phyloP scores from a whole-genome alignment of 176 grass and related monocot genomes.

The Bonia amplexicaulis region DNA sequence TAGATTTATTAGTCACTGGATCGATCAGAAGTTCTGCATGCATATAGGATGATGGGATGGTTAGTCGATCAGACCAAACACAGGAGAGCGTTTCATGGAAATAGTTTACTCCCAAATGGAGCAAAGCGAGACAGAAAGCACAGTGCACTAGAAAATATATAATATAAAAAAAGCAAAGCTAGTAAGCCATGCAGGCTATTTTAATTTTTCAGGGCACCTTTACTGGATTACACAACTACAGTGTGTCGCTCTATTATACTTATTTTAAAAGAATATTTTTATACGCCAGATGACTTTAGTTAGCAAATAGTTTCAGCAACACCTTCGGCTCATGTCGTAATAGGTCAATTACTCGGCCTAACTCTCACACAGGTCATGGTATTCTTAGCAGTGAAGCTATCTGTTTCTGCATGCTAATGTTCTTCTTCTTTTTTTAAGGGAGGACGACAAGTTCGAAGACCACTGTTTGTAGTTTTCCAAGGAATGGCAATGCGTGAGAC shows the following conservation, averaged over 20 bases:
- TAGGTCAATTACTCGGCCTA: neutral
- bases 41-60: neutral
- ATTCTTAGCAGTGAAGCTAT: slow-evolving; percentile 53
- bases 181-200: neutral
- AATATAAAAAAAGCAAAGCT: neutral
- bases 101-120: slow-evolving; percentile 6
- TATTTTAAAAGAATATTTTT: neutral
- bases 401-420: slow-evolving; percentile 1
- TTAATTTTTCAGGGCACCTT: neutral
- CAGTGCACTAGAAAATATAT: slow-evolving; percentile 14
- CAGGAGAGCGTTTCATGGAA: neutral
- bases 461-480: slow-evolving; percentile 29
- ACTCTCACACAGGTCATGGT: neutral
- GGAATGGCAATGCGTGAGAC: slow-evolving; percentile 23
- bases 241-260: neutral
- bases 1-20: neutral
- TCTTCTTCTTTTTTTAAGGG: neutral
- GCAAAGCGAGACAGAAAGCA: slow-evolving; percentile 22
- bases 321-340: neutral
- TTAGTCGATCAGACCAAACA: neutral
- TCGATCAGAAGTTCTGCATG: no score
- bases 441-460: neutral
- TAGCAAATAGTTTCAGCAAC: neutral
- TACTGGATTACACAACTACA: neutral
- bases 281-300: neutral